Evolutionary conservation across 129 eudicot genomes (phyloP).

Genomic region (Oenanthe sinensis): DNA sequence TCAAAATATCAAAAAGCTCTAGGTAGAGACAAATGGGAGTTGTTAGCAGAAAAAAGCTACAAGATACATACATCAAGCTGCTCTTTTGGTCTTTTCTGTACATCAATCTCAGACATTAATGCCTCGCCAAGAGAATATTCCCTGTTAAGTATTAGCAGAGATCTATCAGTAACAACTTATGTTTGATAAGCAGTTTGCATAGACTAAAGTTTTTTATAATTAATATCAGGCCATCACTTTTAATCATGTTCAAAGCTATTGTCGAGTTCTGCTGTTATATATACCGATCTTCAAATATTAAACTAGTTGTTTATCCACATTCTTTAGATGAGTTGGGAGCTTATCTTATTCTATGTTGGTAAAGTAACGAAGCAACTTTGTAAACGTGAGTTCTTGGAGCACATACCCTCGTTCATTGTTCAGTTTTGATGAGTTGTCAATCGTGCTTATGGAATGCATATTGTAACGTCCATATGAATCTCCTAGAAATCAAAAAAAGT

Average conservation of each 20-base stretch:
- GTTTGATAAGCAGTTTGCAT: neutral
- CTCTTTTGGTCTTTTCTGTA: conserved; percentile 70
- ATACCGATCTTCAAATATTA: neutral
- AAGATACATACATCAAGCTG: conserved; percentile 64
- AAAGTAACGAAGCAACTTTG: neutral
- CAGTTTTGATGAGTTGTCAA: conserved; percentile 38
- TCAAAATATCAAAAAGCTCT: neutral
- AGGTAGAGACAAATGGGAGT: neutral
- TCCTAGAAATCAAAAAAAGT: conserved; percentile 15
- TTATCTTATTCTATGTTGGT: neutral
- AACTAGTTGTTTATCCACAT: neutral
- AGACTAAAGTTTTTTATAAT: neutral
- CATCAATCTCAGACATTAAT: conserved; percentile 60
- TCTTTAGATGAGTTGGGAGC: neutral
- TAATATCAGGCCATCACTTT: neutral
- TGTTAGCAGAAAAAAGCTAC: neutral
- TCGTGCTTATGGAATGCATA: conserved; percentile 38
- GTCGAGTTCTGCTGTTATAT: neutral
- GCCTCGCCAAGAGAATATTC: conserved; percentile 61
- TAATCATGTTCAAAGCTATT: neutral
- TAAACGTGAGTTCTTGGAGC: neutral
- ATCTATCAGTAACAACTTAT: conserved; percentile 10
- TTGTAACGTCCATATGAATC: conserved; percentile 52
- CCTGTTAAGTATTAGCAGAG: conserved; percentile 24
- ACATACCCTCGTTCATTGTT: conserved; percentile 42